Conservation (phyloP, 345 rosid species). For the Hibiscus trionum region DNA sequence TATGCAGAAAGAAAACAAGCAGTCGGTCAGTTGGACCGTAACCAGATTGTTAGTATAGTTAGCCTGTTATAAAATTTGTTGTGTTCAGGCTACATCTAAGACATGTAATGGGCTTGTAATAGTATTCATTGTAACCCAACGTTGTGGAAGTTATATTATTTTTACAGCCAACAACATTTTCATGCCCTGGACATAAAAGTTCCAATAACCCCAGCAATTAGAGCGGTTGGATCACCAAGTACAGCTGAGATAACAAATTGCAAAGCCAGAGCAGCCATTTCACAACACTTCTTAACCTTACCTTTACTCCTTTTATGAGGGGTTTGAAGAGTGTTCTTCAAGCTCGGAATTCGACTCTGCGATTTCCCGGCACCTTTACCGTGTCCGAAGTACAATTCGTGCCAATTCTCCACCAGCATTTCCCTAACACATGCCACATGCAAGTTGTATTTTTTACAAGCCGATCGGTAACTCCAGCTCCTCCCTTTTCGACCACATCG, state of each 20-base stretch:
- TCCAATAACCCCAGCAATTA: conserved; percentile 78
- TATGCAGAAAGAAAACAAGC: too few relatives aligned
- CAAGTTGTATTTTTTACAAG: conserved; percentile 74
- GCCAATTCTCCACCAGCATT: conserved; percentile 84
- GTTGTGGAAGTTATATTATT: not conserved
- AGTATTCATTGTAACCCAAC: not conserved
- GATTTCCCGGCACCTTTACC: conserved; percentile 26
- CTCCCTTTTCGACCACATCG: conserved; percentile 79
- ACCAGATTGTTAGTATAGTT: too few relatives aligned
- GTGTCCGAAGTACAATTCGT: conserved; percentile 39
- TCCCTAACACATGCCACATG: conserved; percentile 91
- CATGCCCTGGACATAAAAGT: conserved; percentile 38
- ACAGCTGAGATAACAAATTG: conserved; percentile 80
- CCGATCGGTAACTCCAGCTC: conserved; percentile 88
- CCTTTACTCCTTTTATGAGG: conserved; percentile 39
- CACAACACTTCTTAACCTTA: conserved; percentile 58
- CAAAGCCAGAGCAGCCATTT: conserved; percentile 69
- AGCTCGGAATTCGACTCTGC: conserved; percentile 33
- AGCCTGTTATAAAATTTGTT: too few relatives aligned
- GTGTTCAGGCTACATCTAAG: too few relatives aligned
- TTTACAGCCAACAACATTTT: not conserved
- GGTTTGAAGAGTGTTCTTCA: conserved; percentile 48
- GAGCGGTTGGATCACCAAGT: conserved; percentile 77
- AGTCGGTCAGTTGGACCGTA: too few relatives aligned
- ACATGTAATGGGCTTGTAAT: too few relatives aligned